A percentile compares a stretch with the other conserved stretches of the same genome.
Evolutionary conservation across 202 grass and related monocot genomes (phyloP).

Genomic region (Carex arenaria): DNA sequence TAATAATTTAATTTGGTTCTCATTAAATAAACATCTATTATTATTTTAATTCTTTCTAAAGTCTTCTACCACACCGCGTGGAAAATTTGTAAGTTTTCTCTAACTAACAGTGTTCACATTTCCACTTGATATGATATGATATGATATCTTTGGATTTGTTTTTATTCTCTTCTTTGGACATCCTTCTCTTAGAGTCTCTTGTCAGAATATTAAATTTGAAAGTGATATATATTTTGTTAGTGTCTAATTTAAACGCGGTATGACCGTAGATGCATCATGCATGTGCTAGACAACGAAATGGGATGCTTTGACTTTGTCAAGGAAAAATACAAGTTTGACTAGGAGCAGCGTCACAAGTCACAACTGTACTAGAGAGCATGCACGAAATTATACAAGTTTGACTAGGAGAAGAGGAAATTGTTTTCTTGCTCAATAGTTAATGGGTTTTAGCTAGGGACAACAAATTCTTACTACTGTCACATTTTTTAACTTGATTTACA

Average conservation of each 20-base stretch:
- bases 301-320: too few species aligned
- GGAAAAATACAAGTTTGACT: background rate
- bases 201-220: background rate
- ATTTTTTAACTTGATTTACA: background rate
- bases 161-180: background rate
- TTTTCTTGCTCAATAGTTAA: background rate
- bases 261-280: background rate
- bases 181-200: background rate
- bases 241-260: constrained; percentile 1
- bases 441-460: background rate
- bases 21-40: background rate
- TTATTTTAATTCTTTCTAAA: background rate
- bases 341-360: background rate
- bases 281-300: background rate
- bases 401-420: background rate
- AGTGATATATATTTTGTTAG: background rate
- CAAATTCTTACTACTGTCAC: background rate
- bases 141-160: background rate
- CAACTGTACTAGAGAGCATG: background rate
- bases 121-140: background rate
- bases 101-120: background rate
- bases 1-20: too few species aligned
- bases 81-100: background rate
- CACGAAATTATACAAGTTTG: background rate
- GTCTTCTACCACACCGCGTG: background rate